Conservation (phyloP, 768 basidiomycete genomes). For the Dacryopinax primogenitus region DNA sequence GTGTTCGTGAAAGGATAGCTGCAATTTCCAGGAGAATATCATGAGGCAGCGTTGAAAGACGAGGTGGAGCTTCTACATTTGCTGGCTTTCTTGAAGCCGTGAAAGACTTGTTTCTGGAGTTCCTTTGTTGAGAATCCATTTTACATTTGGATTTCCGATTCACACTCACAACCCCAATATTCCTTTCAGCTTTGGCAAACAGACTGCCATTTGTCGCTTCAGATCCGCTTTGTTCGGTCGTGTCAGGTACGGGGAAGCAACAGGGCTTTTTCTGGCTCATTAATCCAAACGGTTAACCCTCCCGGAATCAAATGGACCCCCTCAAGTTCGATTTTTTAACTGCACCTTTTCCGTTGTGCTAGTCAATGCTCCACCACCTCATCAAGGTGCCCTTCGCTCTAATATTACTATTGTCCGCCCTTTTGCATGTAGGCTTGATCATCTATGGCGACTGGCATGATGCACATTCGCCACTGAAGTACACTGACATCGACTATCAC, state of each 20-base stretch:
- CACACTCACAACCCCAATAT: too few species aligned
- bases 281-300: background rate
- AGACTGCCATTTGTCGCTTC: too few species aligned
- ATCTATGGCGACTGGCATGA: slow-evolving; percentile 88
- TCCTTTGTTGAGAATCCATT: too few species aligned
- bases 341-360: background rate
- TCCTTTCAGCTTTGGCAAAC: too few species aligned
- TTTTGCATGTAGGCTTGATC: slow-evolving; percentile 56
- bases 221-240: too few species aligned
- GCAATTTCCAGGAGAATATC: background rate
- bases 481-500: slow-evolving; percentile 95
- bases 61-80: background rate
- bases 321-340: too few species aligned
- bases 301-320: background rate
- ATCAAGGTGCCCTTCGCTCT: background rate
- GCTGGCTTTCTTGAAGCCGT: background rate
- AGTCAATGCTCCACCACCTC: slow-evolving; percentile 1
- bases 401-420: slow-evolving; percentile 25
- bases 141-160: too few species aligned
- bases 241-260: background rate
- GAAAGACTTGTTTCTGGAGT: background rate
- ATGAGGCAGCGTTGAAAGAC: background rate
- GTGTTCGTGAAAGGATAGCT: background rate
- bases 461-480: slow-evolving; percentile 67
- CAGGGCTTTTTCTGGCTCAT: background rate